Conservation (phyloP, 1,284 basidiomycete genomes). For the Cryptococcus depauperatus region DNA sequence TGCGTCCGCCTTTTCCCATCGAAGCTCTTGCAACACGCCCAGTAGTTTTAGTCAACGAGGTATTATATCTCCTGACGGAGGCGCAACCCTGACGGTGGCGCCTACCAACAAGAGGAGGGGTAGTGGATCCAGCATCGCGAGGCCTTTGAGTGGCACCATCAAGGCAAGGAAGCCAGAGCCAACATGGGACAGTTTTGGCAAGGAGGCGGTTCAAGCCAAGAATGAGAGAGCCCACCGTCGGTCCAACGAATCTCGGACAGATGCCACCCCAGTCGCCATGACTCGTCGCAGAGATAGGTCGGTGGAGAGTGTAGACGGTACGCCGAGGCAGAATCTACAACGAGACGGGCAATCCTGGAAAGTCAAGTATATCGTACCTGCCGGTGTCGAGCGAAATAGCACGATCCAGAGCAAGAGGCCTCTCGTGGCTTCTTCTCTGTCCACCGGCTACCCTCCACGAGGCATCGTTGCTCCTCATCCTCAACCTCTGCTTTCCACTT, state of each 20-base stretch:
- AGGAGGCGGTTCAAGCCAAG: slow-evolving; percentile 22
- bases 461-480: slow-evolving; percentile 5
- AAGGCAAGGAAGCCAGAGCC: slow-evolving; percentile 22
- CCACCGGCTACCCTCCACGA: neutral
- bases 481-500: slow-evolving; percentile 8
- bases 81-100: slow-evolving; percentile 4
- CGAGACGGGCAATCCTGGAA: slow-evolving; percentile 30
- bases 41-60: slow-evolving; percentile 19
- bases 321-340: slow-evolving; percentile 36
- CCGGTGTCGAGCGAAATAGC: slow-evolving; percentile 4
- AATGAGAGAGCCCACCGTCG: slow-evolving; percentile 1
- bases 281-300: slow-evolving; percentile 1
- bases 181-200: slow-evolving; percentile 38
- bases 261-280: slow-evolving; percentile 5
- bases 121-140: slow-evolving; percentile 2
- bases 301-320: slow-evolving; percentile 15
- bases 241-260: neutral
- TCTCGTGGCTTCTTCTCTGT: neutral
- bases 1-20: slow-evolving; percentile 31
- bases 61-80: slow-evolving; percentile 18
- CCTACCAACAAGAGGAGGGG: neutral
- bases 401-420: neutral
- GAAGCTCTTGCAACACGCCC: slow-evolving; percentile 20
- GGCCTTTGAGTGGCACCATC: slow-evolving; percentile 23
- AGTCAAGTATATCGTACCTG: slow-evolving; percentile 23